phyloP scores from a whole-genome alignment of 1,284 basidiomycete genomes.

The Stygiomarasmius scandens region DNA sequence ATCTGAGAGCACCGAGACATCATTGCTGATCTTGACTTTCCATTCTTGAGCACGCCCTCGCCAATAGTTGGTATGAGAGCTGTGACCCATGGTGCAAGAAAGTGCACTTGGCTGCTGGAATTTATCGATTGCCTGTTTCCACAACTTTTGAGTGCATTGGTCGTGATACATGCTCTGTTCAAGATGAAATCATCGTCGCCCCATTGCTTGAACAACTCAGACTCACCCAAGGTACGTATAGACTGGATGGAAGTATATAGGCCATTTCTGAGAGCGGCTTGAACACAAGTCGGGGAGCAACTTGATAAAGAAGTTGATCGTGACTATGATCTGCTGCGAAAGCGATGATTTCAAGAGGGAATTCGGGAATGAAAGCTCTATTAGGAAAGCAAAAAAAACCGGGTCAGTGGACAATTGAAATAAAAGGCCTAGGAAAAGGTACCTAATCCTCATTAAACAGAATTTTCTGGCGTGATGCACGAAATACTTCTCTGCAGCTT shows the following conservation, averaged over 20 bases:
- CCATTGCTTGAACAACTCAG: no score
- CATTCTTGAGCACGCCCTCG: neutral
- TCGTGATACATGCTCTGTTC: neutral
- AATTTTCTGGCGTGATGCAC: neutral
- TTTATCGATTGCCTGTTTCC: neutral
- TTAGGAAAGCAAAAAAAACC: neutral
- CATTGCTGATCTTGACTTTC: neutral
- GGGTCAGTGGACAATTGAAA: no score
- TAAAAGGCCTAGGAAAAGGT: neutral
- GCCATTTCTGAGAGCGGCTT: neutral
- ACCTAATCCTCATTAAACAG: neutral
- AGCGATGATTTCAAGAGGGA: conserved; percentile 16
- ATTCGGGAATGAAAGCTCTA: conserved; percentile 1
- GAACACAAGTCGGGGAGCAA: conserved; percentile 18
- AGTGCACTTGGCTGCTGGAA: neutral
- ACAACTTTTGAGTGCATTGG: neutral
- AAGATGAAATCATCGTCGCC: no score
- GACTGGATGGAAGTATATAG: neutral
- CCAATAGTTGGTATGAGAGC: neutral
- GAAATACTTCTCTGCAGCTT: conserved; percentile 2
- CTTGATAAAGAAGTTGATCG: conserved; percentile 22
- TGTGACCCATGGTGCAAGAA: neutral
- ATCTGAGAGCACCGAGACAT: neutral
- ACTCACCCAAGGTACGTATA: conserved; percentile 3
- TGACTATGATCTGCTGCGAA: conserved; percentile 32